Evolutionary conservation across 495 filamentous ascomycete genomes (phyloP), one percentile per base, ranked within the genome.

Genomic region (Podospora tetraspora): DNA sequence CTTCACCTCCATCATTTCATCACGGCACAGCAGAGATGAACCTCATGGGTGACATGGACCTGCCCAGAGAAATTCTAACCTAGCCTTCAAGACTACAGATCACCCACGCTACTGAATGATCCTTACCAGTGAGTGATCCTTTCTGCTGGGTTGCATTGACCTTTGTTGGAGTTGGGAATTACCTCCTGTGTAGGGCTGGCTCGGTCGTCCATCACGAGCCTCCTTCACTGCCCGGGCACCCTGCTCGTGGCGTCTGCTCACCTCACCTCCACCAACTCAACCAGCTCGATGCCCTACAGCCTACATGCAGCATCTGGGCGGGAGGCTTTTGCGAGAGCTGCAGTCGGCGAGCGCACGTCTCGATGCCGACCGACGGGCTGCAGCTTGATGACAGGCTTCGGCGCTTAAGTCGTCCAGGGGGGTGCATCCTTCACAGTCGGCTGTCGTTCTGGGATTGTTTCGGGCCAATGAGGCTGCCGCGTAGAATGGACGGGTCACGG

Each of bases 381-480:
- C 77, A 78, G 73, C 73, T 58, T 57, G 60, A 71, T 65, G 72
- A 73, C 72, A 71, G 74, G 70, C 66, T 60, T 69, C 68, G 77
- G 77, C 77, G 77, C 77, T 79, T 79, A 79, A 74, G 66, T 24
- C 52, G 37, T 27, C 64, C 61, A 32, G 52, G 62, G 67, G 70
- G 66, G 63, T 69, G 68, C 65, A 69, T 74, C 68, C 70, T 68
- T 76, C 74, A 70, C 72, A 79, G 71, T 76, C 66, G 75, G 56
- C 63, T 12, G 23, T 56, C 43, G 19, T 56, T 57, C 43, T 57
- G 24, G 25, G 57, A 63, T 16, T 34, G 37, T 34, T 27, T 70
- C 67, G 59, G 65, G 61, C 59, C 57, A 68, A 52, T 52, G 70
- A 71, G 71, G 69, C 66, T 34, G 30, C 21, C n/a, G 24, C 37